Percentiles rank a stretch among this genome's conserved stretches.
Conservation (phyloP, 2,329 filamentous ascomycete species). For the Fusarium chaquense region DNA sequence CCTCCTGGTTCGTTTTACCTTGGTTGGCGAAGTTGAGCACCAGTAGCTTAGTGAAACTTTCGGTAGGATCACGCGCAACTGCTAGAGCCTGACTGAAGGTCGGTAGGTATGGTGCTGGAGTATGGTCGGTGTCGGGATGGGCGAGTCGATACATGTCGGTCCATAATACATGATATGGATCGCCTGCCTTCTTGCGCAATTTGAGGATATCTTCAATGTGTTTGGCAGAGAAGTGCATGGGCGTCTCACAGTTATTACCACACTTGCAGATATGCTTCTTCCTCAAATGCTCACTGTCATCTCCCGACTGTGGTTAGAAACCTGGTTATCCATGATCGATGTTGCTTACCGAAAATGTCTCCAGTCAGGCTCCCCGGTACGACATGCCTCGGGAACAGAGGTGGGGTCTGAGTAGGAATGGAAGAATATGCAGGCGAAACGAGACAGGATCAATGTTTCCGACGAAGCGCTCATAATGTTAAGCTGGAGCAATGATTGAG, state of each 20-base stretch:
- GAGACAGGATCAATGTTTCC: not conserved
- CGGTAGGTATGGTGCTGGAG: not conserved
- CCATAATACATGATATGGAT: not conserved
- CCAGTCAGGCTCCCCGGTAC: not conserved
- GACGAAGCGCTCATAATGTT: not conserved
- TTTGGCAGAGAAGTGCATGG: not conserved
- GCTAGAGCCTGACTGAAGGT: not conserved
- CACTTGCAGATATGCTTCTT: not conserved
- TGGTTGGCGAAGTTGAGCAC: not conserved
- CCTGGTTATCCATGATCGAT: not conserved
- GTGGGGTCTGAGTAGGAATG: rapidly evolving
- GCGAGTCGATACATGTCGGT: not conserved
- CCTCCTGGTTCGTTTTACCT: not conserved
- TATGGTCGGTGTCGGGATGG: not conserved
- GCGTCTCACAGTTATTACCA: not conserved
- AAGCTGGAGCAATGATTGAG: rapidly evolving
- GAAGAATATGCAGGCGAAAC: not conserved
- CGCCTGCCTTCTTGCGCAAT: not conserved
- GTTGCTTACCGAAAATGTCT: not conserved
- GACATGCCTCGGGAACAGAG: not conserved
- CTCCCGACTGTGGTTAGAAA: not conserved
- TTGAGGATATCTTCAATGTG: not conserved
- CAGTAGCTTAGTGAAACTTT: rapidly evolving
- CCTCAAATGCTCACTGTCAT: not conserved
- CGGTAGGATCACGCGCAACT: rapidly evolving